Base-by-base conservation (phyloP, 768 basidiomycete species). In the Podaxis sp. region DNA sequence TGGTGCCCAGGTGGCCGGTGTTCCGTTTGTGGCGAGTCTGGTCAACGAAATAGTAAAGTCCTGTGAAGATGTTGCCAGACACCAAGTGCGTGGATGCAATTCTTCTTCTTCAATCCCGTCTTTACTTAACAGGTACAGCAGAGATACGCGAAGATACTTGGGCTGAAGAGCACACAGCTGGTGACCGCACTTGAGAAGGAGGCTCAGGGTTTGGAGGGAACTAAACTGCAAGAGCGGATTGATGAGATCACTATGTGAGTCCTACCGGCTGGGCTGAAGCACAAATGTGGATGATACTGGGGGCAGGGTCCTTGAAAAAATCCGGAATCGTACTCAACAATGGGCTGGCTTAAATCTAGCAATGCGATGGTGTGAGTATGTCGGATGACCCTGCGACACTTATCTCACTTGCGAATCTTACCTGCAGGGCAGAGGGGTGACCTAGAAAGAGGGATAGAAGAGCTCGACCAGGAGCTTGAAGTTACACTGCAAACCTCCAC, bases 181-280 rank as follows among this genome's bases (percentile, higher is more conserved):
- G 66, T 80, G 41, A 72, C 64, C 55, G 67, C 75, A 15, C 69
- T 86, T 44, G 68, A 73, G 13, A 82, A 83, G 13, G 76, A 82
- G n/a, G 70, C 74, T 5, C 62, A 71, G 38, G 67, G 71, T 38
- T 65, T 82, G 55, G 75, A 74, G 48, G 78, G 82, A 20, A 75
- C 77, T 24, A 80, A 80, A 22, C 69, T 80, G 24, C 73, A 70
- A 46, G 71, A 72, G 46, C 69, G 75, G 10, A 72, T 76, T 20
- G 82, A 85, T 58, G 77, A 84, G 60, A 73, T 80, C 24, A 74
- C 74, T 64, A 71, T 68, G 84, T 85, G 70, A 66, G 81, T 70
- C 44, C 10, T 54, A 58, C 62, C n/a, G 7, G 4, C 1, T 24
- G 12, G 8, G 17, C n/a, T 22, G 44, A n/a, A 33, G 33, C n/a